Percentiles rank a stretch among this genome's conserved stretches.
phyloP scores from a whole-genome alignment of 2,329 filamentous ascomycete genomes.

The Diaporthe humulicola region DNA sequence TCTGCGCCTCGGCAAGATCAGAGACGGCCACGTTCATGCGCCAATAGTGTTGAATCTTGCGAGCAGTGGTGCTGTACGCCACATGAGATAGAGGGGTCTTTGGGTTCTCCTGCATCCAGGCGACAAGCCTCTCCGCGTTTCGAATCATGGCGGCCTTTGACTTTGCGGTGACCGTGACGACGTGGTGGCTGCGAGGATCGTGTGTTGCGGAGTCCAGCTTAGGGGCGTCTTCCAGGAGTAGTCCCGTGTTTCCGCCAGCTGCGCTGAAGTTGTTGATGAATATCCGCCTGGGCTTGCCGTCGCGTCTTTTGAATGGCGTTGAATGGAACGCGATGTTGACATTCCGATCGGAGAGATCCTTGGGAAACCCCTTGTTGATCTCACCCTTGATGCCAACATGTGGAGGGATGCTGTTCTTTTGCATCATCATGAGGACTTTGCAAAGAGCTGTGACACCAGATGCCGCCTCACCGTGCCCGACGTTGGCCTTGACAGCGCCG shows the following conservation, averaged over 20 bases:
- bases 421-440: slow-evolving; percentile 76
- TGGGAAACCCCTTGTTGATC: slow-evolving; percentile 72
- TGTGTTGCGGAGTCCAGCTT: slow-evolving; percentile 45
- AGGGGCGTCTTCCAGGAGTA: slow-evolving; percentile 74
- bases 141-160: slow-evolving; percentile 67
- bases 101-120: slow-evolving; percentile 65
- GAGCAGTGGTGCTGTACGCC: slow-evolving; percentile 77
- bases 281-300: slow-evolving; percentile 61
- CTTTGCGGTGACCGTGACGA: slow-evolving; percentile 72
- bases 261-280: slow-evolving; percentile 80
- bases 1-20: slow-evolving; percentile 57
- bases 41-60: slow-evolving; percentile 71
- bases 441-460: slow-evolving; percentile 73
- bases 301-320: slow-evolving; percentile 62
- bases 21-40: slow-evolving; percentile 63
- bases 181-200: slow-evolving; percentile 69
- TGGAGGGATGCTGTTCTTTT: slow-evolving; percentile 73
- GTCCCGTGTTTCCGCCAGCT: slow-evolving; percentile 78
- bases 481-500: slow-evolving; percentile 74
- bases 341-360: slow-evolving; percentile 68
- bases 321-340: slow-evolving; percentile 70
- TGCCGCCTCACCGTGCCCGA: slow-evolving; percentile 74
- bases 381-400: slow-evolving; percentile 76
- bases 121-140: slow-evolving; percentile 68
- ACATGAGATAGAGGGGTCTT: slow-evolving; percentile 68